Evolutionary conservation across 2,329 filamentous ascomycete species (phyloP), one percentile per base, ranked within the genome.

Genomic region (Pochonia chlamydosporia): DNA sequence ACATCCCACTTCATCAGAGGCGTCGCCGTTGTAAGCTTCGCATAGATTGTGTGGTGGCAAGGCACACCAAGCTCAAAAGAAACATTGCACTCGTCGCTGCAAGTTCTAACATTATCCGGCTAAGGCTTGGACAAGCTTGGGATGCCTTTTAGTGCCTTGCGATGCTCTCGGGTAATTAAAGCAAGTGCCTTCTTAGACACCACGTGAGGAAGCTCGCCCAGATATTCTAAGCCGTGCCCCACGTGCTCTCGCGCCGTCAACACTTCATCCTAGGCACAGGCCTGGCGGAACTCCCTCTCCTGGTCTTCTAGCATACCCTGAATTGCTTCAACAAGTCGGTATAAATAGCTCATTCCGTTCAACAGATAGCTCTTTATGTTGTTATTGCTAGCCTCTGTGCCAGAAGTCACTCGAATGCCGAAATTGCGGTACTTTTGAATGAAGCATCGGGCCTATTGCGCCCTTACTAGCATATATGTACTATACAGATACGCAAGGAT

Each of bases 371-470:
- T 43, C 35, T 42, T 47, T 25, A 42, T 36, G 39, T 42, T 47
- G 40, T 47, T 47, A 25, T 47, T 42, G 45, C 37, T 43, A 49
- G n/a, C n/a, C n/a, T n/a, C n/a, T n/a, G n/a, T n/a, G n/a, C n/a
- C n/a, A n/a, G n/a, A n/a, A n/a, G n/a, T n/a, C n/a, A n/a, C n/a
- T n/a, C n/a, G n/a, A n/a, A n/a, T n/a, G n/a, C n/a, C n/a, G n/a
- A n/a, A n/a, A 42, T 49, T 49, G 37, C 47, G 36, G 40, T 44
- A 49, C 31, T 44, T 40, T 10, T 37, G 35, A 36, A 45, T 49
- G 30, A 49, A 49, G 30, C 47, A 49, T 35, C 47, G 47, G 40
- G 42, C 42, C 47, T 43, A 49, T 37, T 49, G 47, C 6, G 47
- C 47, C 35, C 43, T 49, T 6, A 46, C 26, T 41, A 39, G 47